A percentile compares a stretch with the other conserved stretches of the same genome.
Conservation (phyloP, 2,329 filamentous ascomycete genomes). For the Seiridium cupressi region DNA sequence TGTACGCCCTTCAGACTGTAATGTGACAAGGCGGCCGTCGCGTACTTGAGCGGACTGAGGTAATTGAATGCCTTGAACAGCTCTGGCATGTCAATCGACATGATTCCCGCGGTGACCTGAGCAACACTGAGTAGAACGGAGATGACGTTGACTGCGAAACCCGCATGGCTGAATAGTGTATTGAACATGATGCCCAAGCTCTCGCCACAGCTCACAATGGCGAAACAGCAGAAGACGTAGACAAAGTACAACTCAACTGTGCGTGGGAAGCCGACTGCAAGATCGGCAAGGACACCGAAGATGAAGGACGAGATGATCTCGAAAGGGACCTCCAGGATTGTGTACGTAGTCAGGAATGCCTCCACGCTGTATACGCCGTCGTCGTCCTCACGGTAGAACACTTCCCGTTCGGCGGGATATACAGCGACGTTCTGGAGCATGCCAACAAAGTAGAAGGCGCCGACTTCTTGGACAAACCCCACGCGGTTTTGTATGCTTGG, state of each 20-base stretch:
- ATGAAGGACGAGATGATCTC: constrained; percentile 64
- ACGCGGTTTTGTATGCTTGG: constrained; percentile 70
- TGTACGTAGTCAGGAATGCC: constrained; percentile 70
- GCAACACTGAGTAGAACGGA: constrained; percentile 68
- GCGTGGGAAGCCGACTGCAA: constrained; percentile 64
- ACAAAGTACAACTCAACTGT: constrained; percentile 66
- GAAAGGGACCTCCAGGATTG: constrained; percentile 68
- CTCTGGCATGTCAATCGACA: constrained; percentile 66
- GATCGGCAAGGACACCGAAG: constrained; percentile 62
- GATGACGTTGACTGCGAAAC: constrained; percentile 74
- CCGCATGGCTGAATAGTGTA: constrained; percentile 70
- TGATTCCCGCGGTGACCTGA: constrained; percentile 68
- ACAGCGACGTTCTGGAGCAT: constrained; percentile 79
- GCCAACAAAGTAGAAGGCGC: constrained; percentile 70
- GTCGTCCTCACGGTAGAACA: constrained; percentile 75
- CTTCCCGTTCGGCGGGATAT: constrained; percentile 70
- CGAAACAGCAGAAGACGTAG: constrained; percentile 67
- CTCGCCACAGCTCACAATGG: constrained; percentile 72
- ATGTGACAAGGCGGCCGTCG: constrained; percentile 63
- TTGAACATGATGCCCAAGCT: constrained; percentile 79
- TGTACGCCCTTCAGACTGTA: constrained; percentile 59
- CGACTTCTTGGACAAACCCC: constrained; percentile 71
- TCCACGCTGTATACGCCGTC: constrained; percentile 71
- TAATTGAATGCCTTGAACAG: constrained; percentile 70
- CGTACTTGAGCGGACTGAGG: constrained; percentile 69